Conservation (phyloP, 371 early-diverging fungal genomes). For the Mortierella sp. region DNA sequence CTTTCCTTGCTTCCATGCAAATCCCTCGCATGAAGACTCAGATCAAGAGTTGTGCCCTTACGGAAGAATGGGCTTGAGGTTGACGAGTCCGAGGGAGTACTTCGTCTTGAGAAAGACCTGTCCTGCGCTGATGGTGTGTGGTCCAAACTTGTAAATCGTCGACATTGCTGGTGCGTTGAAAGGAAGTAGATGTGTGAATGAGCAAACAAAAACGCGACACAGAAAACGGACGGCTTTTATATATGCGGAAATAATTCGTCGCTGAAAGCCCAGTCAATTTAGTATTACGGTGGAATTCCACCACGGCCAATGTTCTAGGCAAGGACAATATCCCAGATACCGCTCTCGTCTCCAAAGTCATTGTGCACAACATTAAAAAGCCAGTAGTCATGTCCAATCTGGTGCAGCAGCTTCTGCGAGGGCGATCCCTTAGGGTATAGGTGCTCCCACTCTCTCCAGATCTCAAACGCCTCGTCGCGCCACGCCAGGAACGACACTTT, state of each 20-base stretch:
- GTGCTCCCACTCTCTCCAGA: constrained; percentile 93
- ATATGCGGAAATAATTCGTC: no score
- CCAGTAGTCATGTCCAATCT: constrained; percentile 82
- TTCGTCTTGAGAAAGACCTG: constrained; percentile 82
- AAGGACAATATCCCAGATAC: constrained; percentile 51
- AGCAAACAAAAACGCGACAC: background rate
- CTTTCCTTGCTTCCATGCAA: background rate
- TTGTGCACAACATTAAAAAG: constrained; percentile 94
- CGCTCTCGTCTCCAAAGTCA: constrained; percentile 77
- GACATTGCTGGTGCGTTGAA: constrained; percentile 15
- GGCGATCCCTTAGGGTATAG: constrained; percentile 75
- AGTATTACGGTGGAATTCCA: no score
- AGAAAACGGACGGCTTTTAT: no score
- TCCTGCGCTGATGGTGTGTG: constrained; percentile 70
- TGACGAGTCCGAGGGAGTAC: constrained; percentile 84
- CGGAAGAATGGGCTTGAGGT: constrained; percentile 90
- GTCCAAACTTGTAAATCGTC: constrained; percentile 68
- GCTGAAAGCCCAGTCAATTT: no score
- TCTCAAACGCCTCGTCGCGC: constrained; percentile 90
- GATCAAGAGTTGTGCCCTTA: constrained; percentile 45
- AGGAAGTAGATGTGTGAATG: background rate
- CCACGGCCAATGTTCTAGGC: constrained; percentile 15
- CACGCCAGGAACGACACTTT: constrained; percentile 90
- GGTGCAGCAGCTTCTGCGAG: constrained; percentile 69
- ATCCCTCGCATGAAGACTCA: background rate